Conservation (phyloP, 768 basidiomycete species). For the Mycena galericulata region DNA sequence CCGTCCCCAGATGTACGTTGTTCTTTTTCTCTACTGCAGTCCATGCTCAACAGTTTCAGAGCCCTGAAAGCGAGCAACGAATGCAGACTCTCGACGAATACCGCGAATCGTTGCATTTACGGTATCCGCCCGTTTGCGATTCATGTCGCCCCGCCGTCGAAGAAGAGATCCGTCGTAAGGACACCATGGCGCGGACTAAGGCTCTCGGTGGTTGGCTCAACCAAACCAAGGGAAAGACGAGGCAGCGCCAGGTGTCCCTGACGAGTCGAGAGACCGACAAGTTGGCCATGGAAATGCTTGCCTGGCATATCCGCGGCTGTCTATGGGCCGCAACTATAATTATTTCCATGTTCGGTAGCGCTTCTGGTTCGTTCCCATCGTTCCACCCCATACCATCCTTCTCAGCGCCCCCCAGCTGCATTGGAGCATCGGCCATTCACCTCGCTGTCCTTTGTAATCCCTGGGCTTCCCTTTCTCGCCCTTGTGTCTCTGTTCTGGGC, state of each 20-base stretch:
- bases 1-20: slow-evolving; percentile 78
- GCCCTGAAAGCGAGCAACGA: slow-evolving; percentile 75
- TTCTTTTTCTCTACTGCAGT: neutral
- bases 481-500: slow-evolving; percentile 80
- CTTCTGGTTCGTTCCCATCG: slow-evolving; percentile 55
- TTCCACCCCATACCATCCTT: neutral
- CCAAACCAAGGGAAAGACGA: slow-evolving; percentile 73
- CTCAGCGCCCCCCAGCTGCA: slow-evolving; percentile 43
- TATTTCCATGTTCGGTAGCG: slow-evolving; percentile 55
- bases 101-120: slow-evolving; percentile 75
- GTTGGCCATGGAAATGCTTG: slow-evolving; percentile 60
- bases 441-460: slow-evolving; percentile 45
- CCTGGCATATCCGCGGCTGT: slow-evolving; percentile 78
- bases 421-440: slow-evolving; percentile 46
- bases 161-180: slow-evolving; percentile 80
- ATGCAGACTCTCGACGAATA: slow-evolving; percentile 78
- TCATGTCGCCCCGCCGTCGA: slow-evolving; percentile 84
- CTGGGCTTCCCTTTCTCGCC: slow-evolving; percentile 62
- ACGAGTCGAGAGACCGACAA: slow-evolving; percentile 56
- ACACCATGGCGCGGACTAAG: slow-evolving; percentile 83
- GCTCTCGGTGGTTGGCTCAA: slow-evolving; percentile 81
- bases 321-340: slow-evolving; percentile 70
- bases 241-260: slow-evolving; percentile 60
- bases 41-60: slow-evolving; percentile 56
- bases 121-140: slow-evolving; percentile 91